These are phyloP conservation scores for Hyphopichia buzzinii DNA, from an alignment of 1,139 yeast species.

Conservation along the genomic window DNA sequence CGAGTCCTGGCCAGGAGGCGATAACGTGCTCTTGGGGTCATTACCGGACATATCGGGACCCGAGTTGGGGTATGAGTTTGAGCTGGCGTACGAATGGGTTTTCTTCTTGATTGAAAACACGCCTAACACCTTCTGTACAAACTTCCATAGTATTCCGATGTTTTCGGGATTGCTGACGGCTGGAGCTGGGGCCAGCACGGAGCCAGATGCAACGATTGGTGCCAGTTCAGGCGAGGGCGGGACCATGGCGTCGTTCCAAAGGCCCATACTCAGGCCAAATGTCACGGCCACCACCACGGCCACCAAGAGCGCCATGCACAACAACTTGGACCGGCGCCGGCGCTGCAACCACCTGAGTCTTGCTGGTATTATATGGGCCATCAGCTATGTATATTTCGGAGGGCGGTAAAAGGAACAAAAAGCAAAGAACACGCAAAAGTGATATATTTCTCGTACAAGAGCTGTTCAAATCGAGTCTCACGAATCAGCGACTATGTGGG, in stretches of 20 bases:
- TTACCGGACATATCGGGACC: background rate
- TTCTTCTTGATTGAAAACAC: conserved; percentile 8
- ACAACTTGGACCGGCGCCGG: conserved; percentile 2
- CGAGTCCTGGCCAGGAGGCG: conserved; percentile 6
- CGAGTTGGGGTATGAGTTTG: conserved; percentile 1
- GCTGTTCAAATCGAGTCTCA: no score
- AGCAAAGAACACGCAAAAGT: no score
- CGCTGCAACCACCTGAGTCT: background rate
- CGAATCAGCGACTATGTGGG: no score
- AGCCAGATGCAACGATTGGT: background rate
- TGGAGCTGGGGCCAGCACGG: background rate
- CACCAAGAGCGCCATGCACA: background rate
- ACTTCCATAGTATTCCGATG: background rate
- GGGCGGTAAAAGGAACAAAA: no score
- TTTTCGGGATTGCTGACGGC: conserved; percentile 2
- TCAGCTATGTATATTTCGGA: no score
- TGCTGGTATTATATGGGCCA: no score
- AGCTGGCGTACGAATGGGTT: conserved; percentile 19
- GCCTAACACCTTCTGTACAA: background rate
- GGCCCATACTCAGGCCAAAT: background rate
- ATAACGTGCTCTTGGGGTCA: background rate
- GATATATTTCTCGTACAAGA: no score
- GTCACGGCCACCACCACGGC: background rate
- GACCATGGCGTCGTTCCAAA: background rate
- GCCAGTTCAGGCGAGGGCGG: background rate